These are phyloP conservation scores for Skeletonema marinoi DNA, from an alignment of 108 stramenopile genomes.

Conservation along the genomic window DNA sequence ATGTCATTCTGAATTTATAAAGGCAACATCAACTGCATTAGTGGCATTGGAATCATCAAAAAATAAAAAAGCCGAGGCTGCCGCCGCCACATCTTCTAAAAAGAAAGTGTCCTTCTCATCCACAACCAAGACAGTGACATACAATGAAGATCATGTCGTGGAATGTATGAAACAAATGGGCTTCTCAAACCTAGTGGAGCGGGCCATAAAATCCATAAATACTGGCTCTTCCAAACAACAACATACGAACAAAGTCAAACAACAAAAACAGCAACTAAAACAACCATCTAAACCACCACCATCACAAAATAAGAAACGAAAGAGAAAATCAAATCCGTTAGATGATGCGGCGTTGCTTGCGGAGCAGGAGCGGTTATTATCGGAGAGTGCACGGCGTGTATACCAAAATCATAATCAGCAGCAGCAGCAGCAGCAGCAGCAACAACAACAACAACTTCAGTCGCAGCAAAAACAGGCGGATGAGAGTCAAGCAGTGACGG, in stretches of 20 bases:
- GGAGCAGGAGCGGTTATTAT: constrained; percentile 27
- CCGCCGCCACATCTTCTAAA: not conserved
- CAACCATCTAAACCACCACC: not conserved
- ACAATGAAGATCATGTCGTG: constrained; percentile 13
- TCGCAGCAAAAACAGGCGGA: not conserved
- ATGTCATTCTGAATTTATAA: constrained; percentile 24
- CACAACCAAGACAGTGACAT: constrained; percentile 8
- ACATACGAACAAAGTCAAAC: not conserved
- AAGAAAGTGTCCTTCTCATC: not conserved
- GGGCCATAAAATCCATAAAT: constrained; percentile 12
- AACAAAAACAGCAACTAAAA: not conserved
- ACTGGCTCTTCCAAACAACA: not conserved
- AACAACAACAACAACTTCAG: not conserved
- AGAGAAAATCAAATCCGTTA: constrained; percentile 10
- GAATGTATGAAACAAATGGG: constrained; percentile 20
- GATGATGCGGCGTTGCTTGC: constrained; percentile 11
- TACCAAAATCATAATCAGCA: not conserved
- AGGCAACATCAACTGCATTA: not conserved
- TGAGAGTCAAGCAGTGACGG: not conserved
- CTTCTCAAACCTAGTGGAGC: constrained; percentile 1
- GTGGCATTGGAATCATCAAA: constrained; percentile 9
- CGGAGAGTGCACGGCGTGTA: constrained; percentile 26
- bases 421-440: not conserved
- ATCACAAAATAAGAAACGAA: constrained; percentile 14
- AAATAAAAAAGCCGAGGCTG: not conserved